phyloP scores from a whole-genome alignment of 768 basidiomycete genomes.

The Podaxis sp. region DNA sequence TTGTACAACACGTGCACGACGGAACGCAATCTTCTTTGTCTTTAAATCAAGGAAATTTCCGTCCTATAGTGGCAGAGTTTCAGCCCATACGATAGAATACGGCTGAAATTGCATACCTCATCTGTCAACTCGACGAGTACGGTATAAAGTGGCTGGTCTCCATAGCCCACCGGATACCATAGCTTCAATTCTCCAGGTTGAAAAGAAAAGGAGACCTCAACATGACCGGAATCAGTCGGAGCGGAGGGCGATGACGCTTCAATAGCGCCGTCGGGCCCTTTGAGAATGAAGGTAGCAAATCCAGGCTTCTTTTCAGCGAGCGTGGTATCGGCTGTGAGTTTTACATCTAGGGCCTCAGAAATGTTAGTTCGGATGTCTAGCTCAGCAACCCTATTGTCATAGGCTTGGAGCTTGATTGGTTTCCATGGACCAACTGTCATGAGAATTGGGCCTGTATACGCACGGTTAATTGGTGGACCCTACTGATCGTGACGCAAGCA shows the following conservation, averaged over 20 bases:
- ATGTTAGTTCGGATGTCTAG: conserved; percentile 62
- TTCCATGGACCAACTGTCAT: conserved; percentile 92
- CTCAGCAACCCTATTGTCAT: conserved; percentile 62
- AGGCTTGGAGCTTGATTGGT: conserved; percentile 70
- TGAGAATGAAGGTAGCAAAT: conserved; percentile 48
- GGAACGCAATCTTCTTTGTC: conserved; percentile 69
- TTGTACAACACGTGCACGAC: conserved; percentile 77
- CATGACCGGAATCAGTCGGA: conserved; percentile 33
- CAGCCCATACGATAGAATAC: neutral
- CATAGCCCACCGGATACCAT: conserved; percentile 88
- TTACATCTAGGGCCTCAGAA: conserved; percentile 52
- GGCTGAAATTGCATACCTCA: conserved; percentile 38
- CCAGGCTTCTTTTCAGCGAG: conserved; percentile 39
- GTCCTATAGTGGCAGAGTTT: conserved; percentile 30
- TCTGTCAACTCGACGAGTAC: conserved; percentile 56
- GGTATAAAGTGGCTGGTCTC: conserved; percentile 76
- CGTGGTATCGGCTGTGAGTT: conserved; percentile 45
- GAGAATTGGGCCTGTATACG: conserved; percentile 64
- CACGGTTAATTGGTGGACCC: neutral
- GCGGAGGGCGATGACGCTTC: conserved; percentile 39
- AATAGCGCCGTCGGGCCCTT: conserved; percentile 46
- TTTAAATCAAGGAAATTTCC: conserved; percentile 54
- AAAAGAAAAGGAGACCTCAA: conserved; percentile 48
- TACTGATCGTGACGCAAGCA: neutral
- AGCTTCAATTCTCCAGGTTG: conserved; percentile 58